These are phyloP conservation scores for Exophiala calicioides DNA, from an alignment of 2,329 filamentous ascomycete genomes.

Conservation along the genomic window DNA sequence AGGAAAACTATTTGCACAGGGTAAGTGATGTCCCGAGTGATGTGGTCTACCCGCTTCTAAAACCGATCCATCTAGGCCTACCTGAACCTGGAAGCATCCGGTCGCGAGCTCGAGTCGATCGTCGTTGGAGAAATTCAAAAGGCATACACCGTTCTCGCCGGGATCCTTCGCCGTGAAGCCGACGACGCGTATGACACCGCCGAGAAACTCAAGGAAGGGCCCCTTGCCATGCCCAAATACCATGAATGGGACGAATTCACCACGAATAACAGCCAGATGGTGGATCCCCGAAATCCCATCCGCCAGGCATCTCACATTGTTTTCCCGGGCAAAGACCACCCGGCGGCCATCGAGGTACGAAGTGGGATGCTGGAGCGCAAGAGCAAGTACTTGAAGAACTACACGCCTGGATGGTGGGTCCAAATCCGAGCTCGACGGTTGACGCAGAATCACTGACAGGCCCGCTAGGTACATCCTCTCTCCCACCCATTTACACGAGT, in stretches of 20 bases:
- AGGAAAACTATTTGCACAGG: conserved; percentile 95
- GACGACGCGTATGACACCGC: conserved; percentile 76
- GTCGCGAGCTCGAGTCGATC: conserved; percentile 91
- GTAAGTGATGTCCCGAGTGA: conserved; percentile 51
- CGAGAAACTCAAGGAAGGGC: conserved; percentile 78
- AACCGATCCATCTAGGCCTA: conserved; percentile 66
- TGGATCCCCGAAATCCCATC: conserved; percentile 79
- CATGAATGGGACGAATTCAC: conserved; percentile 88
- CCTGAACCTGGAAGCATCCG: conserved; percentile 89
- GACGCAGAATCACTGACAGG: conserved; percentile 5
- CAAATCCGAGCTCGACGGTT: not conserved
- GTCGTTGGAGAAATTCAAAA: conserved; percentile 98
- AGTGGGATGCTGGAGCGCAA: conserved; percentile 93
- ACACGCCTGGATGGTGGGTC: conserved; percentile 86
- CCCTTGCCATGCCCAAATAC: conserved; percentile 91
- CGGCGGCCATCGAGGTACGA: conserved; percentile 78
- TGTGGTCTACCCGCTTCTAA: not conserved
- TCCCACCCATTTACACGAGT: conserved; percentile 95
- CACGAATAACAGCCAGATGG: conserved; percentile 76
- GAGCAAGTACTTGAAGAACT: conserved; percentile 98
- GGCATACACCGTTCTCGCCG: conserved; percentile 90
- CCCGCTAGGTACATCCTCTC: conserved; percentile 82
- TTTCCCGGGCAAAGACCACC: conserved; percentile 87
- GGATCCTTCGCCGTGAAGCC: conserved; percentile 86
- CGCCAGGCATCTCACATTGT: conserved; percentile 78